A percentile compares a stretch with the other conserved stretches of the same genome.
phyloP scores from a whole-genome alignment of 352 stramenopile species.

The Chrysophaeum taylorii region DNA sequence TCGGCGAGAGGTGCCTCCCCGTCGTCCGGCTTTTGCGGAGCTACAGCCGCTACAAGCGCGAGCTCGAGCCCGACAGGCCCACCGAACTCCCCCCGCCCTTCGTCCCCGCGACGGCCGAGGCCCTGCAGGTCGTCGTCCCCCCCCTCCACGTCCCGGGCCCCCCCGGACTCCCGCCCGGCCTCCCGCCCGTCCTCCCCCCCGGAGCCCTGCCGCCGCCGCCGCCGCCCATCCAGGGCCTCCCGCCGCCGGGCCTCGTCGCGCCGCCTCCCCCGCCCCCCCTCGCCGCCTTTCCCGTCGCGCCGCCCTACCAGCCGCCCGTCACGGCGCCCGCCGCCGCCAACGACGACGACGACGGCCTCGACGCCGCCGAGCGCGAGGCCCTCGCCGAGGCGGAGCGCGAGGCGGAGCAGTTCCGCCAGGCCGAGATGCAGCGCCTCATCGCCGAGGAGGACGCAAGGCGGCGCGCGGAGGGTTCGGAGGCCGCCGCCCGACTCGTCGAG shows the following conservation, averaged over 20 bases:
- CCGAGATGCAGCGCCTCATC: not conserved
- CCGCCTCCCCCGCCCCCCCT: too few species aligned
- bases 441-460: constrained; percentile 9
- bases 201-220: too few species aligned
- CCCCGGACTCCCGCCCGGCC: too few species aligned
- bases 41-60: not conserved
- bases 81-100: not conserved
- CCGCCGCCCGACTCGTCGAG: not conserved
- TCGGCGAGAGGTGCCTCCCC: not conserved
- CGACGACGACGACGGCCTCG: not conserved
- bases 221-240: too few species aligned
- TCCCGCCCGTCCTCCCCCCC: too few species aligned
- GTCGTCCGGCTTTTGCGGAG: not conserved
- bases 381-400: constrained; percentile 2
- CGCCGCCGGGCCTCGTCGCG: too few species aligned
- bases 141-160: too few species aligned
- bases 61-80: not conserved
- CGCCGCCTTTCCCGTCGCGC: too few species aligned
- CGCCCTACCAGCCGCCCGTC: not conserved
- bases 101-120: too few species aligned
- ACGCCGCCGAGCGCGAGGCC: not conserved
- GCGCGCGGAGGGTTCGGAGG: not conserved
- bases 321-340: not conserved
- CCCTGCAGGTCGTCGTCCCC: too few species aligned
- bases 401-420: not conserved